Evolutionary conservation across 2,329 filamentous ascomycete species (phyloP), one percentile per base, ranked within the genome.

Genomic region (Capronia coronata): DNA sequence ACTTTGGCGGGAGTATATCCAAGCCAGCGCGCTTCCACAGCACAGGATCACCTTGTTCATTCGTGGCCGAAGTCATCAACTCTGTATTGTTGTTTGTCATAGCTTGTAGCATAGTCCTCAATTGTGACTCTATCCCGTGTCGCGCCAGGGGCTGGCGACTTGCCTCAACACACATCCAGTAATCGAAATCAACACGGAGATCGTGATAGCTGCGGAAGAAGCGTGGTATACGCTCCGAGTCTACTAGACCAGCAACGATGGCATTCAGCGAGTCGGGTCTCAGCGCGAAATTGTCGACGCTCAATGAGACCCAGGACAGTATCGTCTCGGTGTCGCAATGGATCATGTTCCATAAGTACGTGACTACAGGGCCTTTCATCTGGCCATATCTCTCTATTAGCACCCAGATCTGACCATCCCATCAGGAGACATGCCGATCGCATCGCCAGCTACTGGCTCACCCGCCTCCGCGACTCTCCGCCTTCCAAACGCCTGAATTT

Each of bases 271-370:
- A 97, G 70, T 93, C 98, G 72, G 87, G 89, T 40, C 89, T 98
- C 48, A 82, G 90, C 67, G 88, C 91, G 46, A 96, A 96, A 74
- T 83, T 98, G 46, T 94, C 90, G 25, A 87, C 89, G 35, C 79
- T 98, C 55, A 96, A 95, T 69, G 94, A 98, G 71, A 94, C 89
- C 9, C 91, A 98, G 67, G 93, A 98, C 67, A 94, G 89, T 70
- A 97, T 98, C 64, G 82, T 94, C 54, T 91, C 87, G 29, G 90
- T 94, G 55, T 89, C 93, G 50, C 91, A 97, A 82, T 98, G 94
- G 94, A 93, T 98, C 55, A 94, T 98, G 85, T 98, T 98, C 67
- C 91, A 98, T 71, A 85, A 89, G 89, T 94, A 82, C 59, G 58
- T 50, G 27, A 22, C 3, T 21, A 30, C 14, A 25, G 6, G n/a